Evolutionary conservation across 768 basidiomycete genomes (phyloP).

Genomic region (Boletus sp.): DNA sequence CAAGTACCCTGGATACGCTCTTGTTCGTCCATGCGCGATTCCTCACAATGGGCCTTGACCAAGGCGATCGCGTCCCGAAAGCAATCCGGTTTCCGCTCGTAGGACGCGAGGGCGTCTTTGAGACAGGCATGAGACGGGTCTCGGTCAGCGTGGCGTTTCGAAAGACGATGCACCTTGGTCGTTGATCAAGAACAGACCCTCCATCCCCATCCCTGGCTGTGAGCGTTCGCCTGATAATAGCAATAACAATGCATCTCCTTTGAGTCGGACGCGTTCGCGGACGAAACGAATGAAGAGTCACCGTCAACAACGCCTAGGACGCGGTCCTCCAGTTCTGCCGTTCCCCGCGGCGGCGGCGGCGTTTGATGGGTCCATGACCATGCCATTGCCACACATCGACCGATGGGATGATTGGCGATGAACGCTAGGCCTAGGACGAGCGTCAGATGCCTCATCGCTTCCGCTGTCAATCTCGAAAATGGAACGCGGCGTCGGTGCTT

Average conservation of each 20-base stretch:
- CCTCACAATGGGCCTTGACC: constrained; percentile 52
- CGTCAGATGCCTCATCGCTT: not conserved
- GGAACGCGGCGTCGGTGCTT: not conserved
- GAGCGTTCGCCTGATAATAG: not conserved
- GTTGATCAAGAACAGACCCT: constrained; percentile 12
- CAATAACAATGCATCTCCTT: too few relatives aligned
- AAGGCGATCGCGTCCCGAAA: constrained; percentile 51
- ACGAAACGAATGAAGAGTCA: not conserved
- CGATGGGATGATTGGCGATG: not conserved
- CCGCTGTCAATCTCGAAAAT: not conserved
- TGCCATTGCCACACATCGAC: not conserved
- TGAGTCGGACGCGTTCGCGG: not conserved
- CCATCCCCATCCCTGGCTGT: constrained; percentile 18
- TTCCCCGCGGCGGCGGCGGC: not conserved
- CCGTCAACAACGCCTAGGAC: not conserved
- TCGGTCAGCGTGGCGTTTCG: constrained; percentile 2
- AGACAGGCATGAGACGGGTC: not conserved
- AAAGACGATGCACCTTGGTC: constrained; percentile 9
- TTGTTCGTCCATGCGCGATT: constrained; percentile 58
- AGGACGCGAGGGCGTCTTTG: constrained; percentile 42
- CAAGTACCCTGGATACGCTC: constrained; percentile 57
- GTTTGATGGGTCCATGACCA: not conserved
- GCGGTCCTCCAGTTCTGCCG: not conserved
- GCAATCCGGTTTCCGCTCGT: constrained; percentile 56
- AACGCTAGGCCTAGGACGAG: not conserved